These are phyloP conservation scores for Penicillium psychrosexuale DNA, from an alignment of 2,329 filamentous ascomycete genomes.

Conservation along the genomic window DNA sequence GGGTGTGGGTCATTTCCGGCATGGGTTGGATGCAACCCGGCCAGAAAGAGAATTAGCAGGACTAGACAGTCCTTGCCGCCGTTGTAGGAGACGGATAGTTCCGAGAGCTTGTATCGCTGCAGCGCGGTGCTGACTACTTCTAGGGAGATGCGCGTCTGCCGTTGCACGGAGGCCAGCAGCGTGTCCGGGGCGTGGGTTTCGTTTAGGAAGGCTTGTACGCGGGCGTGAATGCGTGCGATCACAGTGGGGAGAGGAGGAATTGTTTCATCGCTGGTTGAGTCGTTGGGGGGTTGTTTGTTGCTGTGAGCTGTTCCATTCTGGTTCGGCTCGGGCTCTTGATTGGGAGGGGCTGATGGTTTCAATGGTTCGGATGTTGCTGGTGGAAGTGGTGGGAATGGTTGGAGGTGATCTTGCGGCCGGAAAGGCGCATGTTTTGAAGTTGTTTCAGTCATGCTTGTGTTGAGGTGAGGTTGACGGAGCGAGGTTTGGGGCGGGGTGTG, in stretches of 20 bases:
- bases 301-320: conserved; percentile 8
- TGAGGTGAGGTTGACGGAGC: not conserved
- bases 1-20: not conserved
- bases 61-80: conserved; percentile 98
- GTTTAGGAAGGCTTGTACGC: conserved; percentile 64
- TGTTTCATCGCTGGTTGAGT: not conserved
- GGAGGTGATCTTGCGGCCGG: conserved; percentile 6
- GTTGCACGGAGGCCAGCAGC: conserved; percentile 62
- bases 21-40: conserved; percentile 47
- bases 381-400: conserved; percentile 1
- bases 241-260: conserved; percentile 51
- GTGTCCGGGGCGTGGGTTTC: conserved; percentile 56
- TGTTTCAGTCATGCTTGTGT: conserved; percentile 2
- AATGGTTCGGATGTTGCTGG: not conserved
- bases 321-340: not conserved
- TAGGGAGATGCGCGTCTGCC: conserved; percentile 70
- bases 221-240: conserved; percentile 60
- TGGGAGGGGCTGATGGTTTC: not conserved
- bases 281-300: not conserved
- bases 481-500: conserved; percentile 2
- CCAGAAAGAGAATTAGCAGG: conserved; percentile 80
- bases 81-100: conserved; percentile 91
- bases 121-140: conserved; percentile 73
- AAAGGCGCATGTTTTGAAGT: not conserved
- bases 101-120: conserved; percentile 68